Base-by-base conservation (phyloP, 768 basidiomycete genomes). In the Termitomyces sp. region DNA sequence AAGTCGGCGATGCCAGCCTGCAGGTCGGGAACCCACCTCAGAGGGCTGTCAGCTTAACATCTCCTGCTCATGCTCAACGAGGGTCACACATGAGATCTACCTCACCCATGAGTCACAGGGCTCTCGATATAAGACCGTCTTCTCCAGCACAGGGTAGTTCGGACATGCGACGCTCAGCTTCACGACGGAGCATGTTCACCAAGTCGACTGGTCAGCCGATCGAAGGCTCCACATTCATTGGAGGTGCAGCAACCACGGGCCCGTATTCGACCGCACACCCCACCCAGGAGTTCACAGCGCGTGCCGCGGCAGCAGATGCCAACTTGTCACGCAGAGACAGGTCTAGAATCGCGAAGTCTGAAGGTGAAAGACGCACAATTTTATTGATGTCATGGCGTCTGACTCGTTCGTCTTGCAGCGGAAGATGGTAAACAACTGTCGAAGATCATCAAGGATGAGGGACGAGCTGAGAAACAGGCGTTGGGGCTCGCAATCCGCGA, bases 381-480 rank as follows among this genome's bases (percentile, higher is more conserved):
- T 27, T 5, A 19, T 21, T 23, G 27, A 38, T 37, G 38, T 45
- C 35, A 11, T 17, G 27, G 16, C 7, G 17, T 34, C 45, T 58
- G 9, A 44, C 16, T 9, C 5, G 8, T 53, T 10, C 37, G 19
- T 35, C 4, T 25, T 34, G 17, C 52, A 89, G 87, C 70, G 50
- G 82, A 79, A 62, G 82, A 89, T 46, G 79, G 80, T 7, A 84
- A 81, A 63, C 77, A 73, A 38, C 71, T 92, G 35, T 81, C 85
- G 7, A 91, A 83, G 66, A 80, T 93, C 35, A 82, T 92, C 63
- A 85, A 81, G 69, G 70, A 76, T 1, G 91, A 91, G 69, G 86
- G 79, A 1, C 85, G 84, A 65, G 75, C 81, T 1, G 89, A 92
- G 69, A 84, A 84, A 66, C 74, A 79, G 58, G 79, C 87, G 0